Base-by-base conservation (phyloP, 257 asterid genomes). In the Salvia splendens region DNA sequence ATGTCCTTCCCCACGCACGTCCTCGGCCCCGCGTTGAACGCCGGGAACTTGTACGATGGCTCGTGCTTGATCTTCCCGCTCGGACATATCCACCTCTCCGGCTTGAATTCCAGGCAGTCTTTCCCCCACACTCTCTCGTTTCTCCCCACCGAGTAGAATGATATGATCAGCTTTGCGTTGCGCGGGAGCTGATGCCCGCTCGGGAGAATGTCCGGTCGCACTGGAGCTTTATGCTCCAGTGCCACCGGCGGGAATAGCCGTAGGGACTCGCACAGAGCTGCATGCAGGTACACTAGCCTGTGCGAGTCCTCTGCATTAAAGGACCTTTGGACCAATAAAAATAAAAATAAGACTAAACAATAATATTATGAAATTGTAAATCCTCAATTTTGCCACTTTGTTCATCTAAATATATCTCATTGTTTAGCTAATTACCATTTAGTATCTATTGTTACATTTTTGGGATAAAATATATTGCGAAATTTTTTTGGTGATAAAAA, bases 121-220 rank as follows among this genome's bases (percentile, higher is more conserved):
- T 81, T 81, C 8, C 85, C 85, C 85, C 85, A 78, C 28, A 81
- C 51, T 0, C 36, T n/a, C 78, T 77, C 85, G 82, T 77, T 75
- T 38, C 85, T 71, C 8, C 82, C 85, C 33, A 58, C 55, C 0
- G 83, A 71, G 5, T 81, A 82, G 55, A 82, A 76, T 0, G 84
- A 75, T 55, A 55, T 58, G 14, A 58, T 72, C 2, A 79, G 12
- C 69, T 68, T 82, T 0, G 71, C 15, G 10, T 74, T 54, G 9
- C 35, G 12, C 0, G 6, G 12, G 1, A 82, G n/a, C 3, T 7
- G 5, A n/a, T 69, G 76, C n/a, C 86, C 86, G n/a, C 78, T 79
- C 6, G 86, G 82, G 4, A 82, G 78, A 48, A 50, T n/a, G 16
- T 82, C 82, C 2, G 69, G 33, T 11, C 4, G 10, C 10, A 42